A percentile compares a stretch with the other conserved stretches of the same genome.
Evolutionary conservation across 208 protist genomes (phyloP).

Genomic region (Trypanosoma melophagium): DNA sequence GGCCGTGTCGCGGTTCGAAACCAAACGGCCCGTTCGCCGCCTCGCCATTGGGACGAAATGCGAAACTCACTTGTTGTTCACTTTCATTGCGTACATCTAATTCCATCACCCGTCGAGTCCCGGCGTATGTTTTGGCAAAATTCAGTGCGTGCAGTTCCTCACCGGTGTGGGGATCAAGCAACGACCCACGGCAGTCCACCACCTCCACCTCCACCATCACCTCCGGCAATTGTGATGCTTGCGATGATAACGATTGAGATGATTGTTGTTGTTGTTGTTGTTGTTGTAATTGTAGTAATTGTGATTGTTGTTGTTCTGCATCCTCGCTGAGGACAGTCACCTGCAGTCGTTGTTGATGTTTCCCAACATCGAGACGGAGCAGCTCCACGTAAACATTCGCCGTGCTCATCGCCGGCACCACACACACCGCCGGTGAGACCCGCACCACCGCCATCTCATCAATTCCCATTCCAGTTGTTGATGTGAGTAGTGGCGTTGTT

Average conservation of each 20-base stretch:
- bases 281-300: no score
- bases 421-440: conserved; percentile 30
- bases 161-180: conserved; percentile 58
- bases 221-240: conserved; percentile 6
- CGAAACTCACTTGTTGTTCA: conserved; percentile 75
- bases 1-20: conserved; percentile 69
- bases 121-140: conserved; percentile 75
- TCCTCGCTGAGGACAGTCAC: conserved; percentile 52
- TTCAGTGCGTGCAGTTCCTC: conserved; percentile 57
- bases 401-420: conserved; percentile 40
- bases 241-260: no score
- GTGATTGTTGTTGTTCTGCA: not conserved
- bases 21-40: conserved; percentile 63
- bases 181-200: conserved; percentile 67
- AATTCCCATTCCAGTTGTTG: no score
- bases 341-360: conserved; percentile 41
- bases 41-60: conserved; percentile 70
- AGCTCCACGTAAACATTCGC: conserved; percentile 65
- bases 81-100: conserved; percentile 75
- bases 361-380: conserved; percentile 37
- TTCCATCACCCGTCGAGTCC: conserved; percentile 41
- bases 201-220: conserved; percentile 66
- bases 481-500: not conserved
- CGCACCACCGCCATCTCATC: conserved; percentile 18
- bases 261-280: conserved; percentile 19